phyloP scores from a whole-genome alignment of 176 grass and related monocot species.

The Eragrostis curvula region DNA sequence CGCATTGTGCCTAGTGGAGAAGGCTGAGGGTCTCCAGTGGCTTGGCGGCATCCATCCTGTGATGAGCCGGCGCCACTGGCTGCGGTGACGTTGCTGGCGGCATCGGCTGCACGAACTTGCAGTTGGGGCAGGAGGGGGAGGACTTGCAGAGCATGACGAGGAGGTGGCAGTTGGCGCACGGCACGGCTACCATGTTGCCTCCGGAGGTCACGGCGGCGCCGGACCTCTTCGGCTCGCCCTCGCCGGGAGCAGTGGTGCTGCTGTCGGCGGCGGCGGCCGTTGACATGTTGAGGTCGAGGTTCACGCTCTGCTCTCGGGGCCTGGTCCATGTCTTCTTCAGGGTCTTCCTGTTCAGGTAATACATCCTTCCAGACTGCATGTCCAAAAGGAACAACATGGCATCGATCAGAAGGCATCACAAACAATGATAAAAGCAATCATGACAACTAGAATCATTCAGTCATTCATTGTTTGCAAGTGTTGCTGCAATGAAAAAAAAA shows the following conservation, averaged over 20 bases:
- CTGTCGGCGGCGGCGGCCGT: neutral
- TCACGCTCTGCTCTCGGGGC: constrained; percentile 75
- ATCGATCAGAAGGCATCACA: constrained; percentile 28
- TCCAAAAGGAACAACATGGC: neutral
- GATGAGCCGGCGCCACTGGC: neutral
- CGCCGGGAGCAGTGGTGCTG: neutral
- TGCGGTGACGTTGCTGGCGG: neutral
- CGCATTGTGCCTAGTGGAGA: constrained; percentile 57
- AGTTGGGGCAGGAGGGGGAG: constrained; percentile 89
- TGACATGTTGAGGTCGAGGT: constrained; percentile 88
- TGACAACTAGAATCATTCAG: constrained; percentile 2
- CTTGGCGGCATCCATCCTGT: constrained; percentile 51
- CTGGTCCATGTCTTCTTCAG: constrained; percentile 79
- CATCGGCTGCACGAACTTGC: constrained; percentile 76
- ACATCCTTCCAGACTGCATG: constrained; percentile 89
- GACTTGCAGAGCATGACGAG: constrained; percentile 87
- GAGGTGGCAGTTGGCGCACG: constrained; percentile 84
- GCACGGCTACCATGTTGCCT: constrained; percentile 76
- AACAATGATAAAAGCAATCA: constrained; percentile 31
- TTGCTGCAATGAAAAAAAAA: constrained; percentile 2
- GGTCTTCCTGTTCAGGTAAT: constrained; percentile 97
- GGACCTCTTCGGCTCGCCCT: constrained; percentile 38
- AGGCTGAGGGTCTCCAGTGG: constrained; percentile 86
- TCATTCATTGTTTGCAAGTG: constrained; percentile 24
- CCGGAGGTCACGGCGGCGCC: constrained; percentile 24